Base-by-base conservation (phyloP, 2,329 filamentous ascomycete species). In the Keithomyces neogunnii region DNA sequence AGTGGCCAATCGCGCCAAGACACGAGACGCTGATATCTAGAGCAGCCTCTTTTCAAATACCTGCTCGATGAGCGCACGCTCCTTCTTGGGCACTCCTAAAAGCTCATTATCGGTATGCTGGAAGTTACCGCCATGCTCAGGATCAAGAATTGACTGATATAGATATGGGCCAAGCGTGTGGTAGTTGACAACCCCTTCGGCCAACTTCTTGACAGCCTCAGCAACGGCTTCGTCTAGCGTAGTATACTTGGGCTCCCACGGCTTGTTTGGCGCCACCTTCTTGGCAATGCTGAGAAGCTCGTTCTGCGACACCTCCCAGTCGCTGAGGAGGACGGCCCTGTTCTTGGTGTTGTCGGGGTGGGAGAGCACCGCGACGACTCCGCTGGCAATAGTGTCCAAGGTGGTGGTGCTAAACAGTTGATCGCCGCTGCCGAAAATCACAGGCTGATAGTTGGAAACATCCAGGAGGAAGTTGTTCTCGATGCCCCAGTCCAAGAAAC, bases 401-500 rank as follows among this genome's bases (percentile, higher is more conserved):
- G 70, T 76, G 0, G 79, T 78, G 8, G 69, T 51, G 47, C 70
- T 76, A 61, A 82, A 76, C 6, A 63, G 54, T 2, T 56, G 53
- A 33, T 80, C 67, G 1, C 81, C 81, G 1, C 73, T 74, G 53
- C 82, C 74, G 51, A 69, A 73, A 0, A 83, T 58, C 0, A 58
- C 67, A 0, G 70, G 66, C 38, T 67, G 70, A 2, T 69, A 65
- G 1, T 67, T 62, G 6, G 67, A 64, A 1, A 62, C 44, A 51
- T 77, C 68, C 2, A 79, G 48, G 4, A 79, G 47, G 57, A 82
- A 75, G 2, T 64, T 64, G 1, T 63, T 43, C 54, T 62, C 38
- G 4, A 74, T 46, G 6, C 70, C 71, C 79, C 76, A 84, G 61
- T 86, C 82, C 51, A 85, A 73, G 64, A 86, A 85, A 0, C 69